These are phyloP conservation scores for Annulohypoxylon nitens DNA, from an alignment of 495 filamentous ascomycete species.

Conservation along the genomic window DNA sequence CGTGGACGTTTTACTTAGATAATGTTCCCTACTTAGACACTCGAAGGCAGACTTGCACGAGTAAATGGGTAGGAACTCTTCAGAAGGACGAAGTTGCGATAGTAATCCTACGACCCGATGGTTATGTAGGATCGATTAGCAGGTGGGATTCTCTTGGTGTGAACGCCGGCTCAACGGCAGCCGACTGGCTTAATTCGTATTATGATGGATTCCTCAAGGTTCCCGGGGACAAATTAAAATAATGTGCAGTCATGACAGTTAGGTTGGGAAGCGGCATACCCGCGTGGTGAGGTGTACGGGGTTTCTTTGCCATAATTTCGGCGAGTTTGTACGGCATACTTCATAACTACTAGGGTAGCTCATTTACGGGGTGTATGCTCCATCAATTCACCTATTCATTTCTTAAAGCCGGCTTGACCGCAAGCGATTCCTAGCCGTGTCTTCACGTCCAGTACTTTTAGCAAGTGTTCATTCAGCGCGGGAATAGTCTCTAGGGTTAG, in stretches of 20 bases:
- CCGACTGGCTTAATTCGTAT: conserved; percentile 70
- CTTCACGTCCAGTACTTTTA: background rate
- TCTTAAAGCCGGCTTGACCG: background rate
- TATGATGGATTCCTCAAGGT: conserved; percentile 67
- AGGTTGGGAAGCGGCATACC: conserved; percentile 22
- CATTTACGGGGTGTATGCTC: conserved; percentile 30
- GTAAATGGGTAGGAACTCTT: conserved; percentile 73
- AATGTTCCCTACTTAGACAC: conserved; percentile 64
- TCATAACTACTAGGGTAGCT: conserved; percentile 24
- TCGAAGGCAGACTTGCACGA: conserved; percentile 64
- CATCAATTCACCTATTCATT: conserved; percentile 33
- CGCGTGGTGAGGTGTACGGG: conserved; percentile 11
- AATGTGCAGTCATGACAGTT: conserved; percentile 1
- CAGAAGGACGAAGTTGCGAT: conserved; percentile 65
- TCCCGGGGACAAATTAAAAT: conserved; percentile 41
- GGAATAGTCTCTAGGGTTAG: background rate
- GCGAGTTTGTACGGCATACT: conserved; percentile 41
- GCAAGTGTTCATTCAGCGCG: background rate
- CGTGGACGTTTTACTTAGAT: conserved; percentile 79
- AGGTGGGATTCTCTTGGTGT: conserved; percentile 63
- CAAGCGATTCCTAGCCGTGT: background rate
- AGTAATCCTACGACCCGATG: conserved; percentile 74
- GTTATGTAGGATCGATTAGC: conserved; percentile 72
- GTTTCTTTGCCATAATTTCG: conserved; percentile 29
- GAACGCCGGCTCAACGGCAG: conserved; percentile 60